Conservation (phyloP, 2,329 filamentous ascomycete genomes). For the Arthrobotrys iridis region DNA sequence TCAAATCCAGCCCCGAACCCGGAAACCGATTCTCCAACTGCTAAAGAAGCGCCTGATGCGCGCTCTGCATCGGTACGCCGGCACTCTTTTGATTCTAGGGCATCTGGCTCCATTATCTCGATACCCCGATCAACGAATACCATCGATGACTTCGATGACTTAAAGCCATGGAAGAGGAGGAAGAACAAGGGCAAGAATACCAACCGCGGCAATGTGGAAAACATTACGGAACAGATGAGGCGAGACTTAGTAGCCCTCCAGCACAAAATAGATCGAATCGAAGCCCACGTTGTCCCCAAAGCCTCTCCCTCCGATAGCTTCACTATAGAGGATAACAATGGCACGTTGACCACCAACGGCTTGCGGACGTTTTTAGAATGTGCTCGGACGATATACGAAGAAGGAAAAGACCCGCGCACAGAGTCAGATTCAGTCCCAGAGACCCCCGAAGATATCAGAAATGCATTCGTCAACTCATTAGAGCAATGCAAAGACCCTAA, state of each 20-base stretch:
- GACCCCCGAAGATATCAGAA: neutral
- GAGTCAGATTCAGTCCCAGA: neutral
- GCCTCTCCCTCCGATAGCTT: neutral
- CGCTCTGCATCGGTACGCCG: neutral
- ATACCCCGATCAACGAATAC: neutral
- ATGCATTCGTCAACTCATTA: neutral
- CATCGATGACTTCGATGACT: neutral
- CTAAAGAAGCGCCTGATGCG: neutral
- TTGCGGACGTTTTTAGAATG: slow-evolving; percentile 9
- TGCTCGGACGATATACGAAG: neutral
- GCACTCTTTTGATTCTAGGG: neutral
- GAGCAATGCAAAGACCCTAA: neutral
- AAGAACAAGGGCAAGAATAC: neutral
- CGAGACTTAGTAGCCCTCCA: neutral
- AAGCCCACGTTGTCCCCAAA: neutral
- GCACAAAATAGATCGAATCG: slow-evolving; percentile 1
- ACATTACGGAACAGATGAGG: neutral
- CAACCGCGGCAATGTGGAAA: neutral
- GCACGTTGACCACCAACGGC: neutral
- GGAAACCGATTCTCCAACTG: neutral
- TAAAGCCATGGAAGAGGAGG: slow-evolving; percentile 3
- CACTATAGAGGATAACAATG: neutral
- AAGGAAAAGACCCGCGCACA: neutral
- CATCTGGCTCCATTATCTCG: neutral
- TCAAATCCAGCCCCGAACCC: no score